Evolutionary conservation across 2,329 filamentous ascomycete species (phyloP).

Genomic region (Arthrobotrys sinensis): DNA sequence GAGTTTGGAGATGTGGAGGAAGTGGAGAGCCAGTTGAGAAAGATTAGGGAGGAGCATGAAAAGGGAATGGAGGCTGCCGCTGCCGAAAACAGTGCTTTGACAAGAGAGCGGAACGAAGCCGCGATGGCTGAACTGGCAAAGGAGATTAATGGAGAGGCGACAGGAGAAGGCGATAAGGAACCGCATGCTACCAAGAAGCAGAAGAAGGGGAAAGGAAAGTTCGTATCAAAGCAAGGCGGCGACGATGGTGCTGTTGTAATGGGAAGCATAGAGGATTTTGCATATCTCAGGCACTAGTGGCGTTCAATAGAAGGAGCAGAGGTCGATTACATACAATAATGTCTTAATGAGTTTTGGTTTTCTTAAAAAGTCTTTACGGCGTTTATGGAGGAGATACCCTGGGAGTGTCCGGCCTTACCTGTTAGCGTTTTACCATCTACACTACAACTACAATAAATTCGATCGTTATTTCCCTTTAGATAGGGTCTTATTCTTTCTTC

Average conservation of each 20-base stretch:
- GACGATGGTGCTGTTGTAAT: constrained; percentile 55
- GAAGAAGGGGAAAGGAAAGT: constrained; percentile 65
- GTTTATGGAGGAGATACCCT: constrained; percentile 47
- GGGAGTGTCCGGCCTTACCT: constrained; percentile 10
- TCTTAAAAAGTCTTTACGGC: constrained; percentile 3
- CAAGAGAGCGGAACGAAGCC: constrained; percentile 65
- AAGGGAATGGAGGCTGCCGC: constrained; percentile 62
- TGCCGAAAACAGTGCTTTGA: constrained; percentile 64
- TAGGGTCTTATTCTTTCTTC: not conserved
- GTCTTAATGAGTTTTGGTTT: constrained; percentile 4
- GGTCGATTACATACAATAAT: not conserved
- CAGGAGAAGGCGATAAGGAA: constrained; percentile 64
- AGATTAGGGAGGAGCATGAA: constrained; percentile 66
- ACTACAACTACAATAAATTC: not conserved
- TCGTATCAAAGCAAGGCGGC: constrained; percentile 63
- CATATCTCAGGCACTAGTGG: constrained; percentile 61
- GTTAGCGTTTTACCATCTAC: constrained; percentile 11
- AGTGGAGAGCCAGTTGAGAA: constrained; percentile 66
- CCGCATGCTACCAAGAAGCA: constrained; percentile 55
- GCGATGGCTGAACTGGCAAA: constrained; percentile 63
- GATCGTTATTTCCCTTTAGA: not conserved
- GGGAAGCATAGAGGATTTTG: constrained; percentile 61
- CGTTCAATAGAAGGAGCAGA: constrained; percentile 42
- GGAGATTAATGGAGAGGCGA: constrained; percentile 47
- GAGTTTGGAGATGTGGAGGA: constrained; percentile 65